Evolutionary conservation across 768 basidiomycete species (phyloP), one percentile per base, ranked within the genome.

Genomic region (Baorangia bicolor): DNA sequence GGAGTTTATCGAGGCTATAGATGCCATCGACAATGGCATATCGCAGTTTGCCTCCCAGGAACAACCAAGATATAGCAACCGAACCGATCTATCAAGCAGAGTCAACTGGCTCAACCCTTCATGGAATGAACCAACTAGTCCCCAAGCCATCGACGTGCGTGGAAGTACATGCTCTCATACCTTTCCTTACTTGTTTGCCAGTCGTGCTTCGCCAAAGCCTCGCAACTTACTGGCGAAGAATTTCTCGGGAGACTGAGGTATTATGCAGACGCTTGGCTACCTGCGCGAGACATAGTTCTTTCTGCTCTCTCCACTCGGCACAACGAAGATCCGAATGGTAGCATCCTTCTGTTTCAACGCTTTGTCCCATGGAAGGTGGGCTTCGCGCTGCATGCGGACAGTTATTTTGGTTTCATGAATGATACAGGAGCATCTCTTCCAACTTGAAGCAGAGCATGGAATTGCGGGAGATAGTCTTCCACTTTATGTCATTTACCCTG

Each of bases 11-110:
- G 96, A 99, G 74, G 90, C 88, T 11, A 85, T 98, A 58, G 95
- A 97, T 71, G 96, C 82, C 5, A 88, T 94, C 68, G 96, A 99
- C 76, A 99, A 99, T 68, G 96, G 96, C 18, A 83, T 99, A 60
- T 81, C 85, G 3, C 90, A 92, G 66, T 94, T 91, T 71, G 77
- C 85, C 3, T 72, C 77, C 3, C 85, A 86, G 49, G 69, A 88
- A 52, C 76, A 81, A 58, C 82, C 89, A 10, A 80, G 75, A 54
- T 99, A 98, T 75, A 80, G 81, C 60, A 85, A 76, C 59, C 77
- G 84, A 43, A 96, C 95, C 13, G 92, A 96, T 72, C 74, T 99
- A 7, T 89, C 90, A 14, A 84, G 85, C 61, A 86, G 96, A 55
- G 89, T 99, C 25, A 84, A 82, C 7, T 76, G 79, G 63, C 80